Conservation (phyloP, 2,329 filamentous ascomycete genomes). For the Gyromitra esculenta region DNA sequence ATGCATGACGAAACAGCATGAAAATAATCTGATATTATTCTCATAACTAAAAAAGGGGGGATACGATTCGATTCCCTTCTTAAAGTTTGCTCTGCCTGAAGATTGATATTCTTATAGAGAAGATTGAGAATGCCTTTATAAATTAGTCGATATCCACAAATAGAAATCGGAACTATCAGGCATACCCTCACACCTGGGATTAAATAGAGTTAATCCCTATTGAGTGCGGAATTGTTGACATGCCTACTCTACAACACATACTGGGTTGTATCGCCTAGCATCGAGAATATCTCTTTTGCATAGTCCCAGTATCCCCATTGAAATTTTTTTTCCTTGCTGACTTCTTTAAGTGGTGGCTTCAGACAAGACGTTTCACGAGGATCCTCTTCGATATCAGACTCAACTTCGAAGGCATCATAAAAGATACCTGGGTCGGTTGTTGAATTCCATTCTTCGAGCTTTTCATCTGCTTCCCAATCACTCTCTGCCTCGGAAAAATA, state of each 20-base stretch:
- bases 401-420: slow-evolving; percentile 11
- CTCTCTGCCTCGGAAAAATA: slow-evolving; percentile 11
- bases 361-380: not conserved
- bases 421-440: not conserved
- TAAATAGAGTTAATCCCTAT: too few species aligned
- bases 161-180: too few species aligned
- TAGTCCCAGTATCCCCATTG: not conserved
- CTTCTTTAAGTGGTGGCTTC: not conserved
- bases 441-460: not conserved
- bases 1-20: not conserved
- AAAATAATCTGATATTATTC: not conserved
- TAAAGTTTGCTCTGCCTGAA: too few species aligned
- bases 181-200: too few species aligned
- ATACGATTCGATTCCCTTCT: too few species aligned
- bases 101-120: too few species aligned
- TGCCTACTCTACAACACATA: not conserved
- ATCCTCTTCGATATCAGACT: slow-evolving; percentile 2
- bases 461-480: not conserved
- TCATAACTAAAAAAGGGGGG: too few species aligned
- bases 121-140: too few species aligned
- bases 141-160: too few species aligned
- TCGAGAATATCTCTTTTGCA: slow-evolving; percentile 13
- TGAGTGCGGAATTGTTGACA: too few species aligned
- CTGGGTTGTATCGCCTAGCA: not conserved
- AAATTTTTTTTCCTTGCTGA: not conserved